Base-by-base conservation (phyloP, 192 early-diverging fungal genomes). In the Umbelopsis isabellina region DNA sequence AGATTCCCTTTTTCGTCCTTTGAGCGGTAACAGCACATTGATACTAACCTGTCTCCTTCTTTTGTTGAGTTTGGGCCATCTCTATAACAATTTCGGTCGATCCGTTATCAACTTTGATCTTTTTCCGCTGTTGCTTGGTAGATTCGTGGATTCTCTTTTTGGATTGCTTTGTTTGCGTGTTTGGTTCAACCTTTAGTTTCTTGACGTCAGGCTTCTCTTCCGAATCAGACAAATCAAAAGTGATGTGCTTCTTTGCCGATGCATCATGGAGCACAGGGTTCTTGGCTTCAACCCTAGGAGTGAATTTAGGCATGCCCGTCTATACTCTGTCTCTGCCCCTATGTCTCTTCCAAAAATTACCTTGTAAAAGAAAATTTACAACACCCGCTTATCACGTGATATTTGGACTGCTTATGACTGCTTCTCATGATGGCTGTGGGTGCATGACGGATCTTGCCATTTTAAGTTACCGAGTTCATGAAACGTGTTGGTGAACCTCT, bases 241-340 rank as follows among this genome's bases (percentile, higher is more conserved):
- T 73, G n/a, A 78, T 66, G 37, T 78, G 76, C 1, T 58, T 35
- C 44, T 78, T 78, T 21, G 65, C 53, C 5, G 55, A 49, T 1
- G 48, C 52, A 55, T 78, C 76, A n/a, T 64, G 46, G 1, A 73
- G 35, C 16, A 45, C n/a, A 5, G 65, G 27, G n/a, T 73, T 37
- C 50, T 78, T 78, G n/a, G 69, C 65, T 21, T 52, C 76, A 46
- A 49, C 64, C 13, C 52, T 77, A 18, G 75, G 67, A 66, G 70
- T 71, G 49, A 77, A 71, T 67, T 72, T 72, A 3, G 47, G 66
- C 55, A 61, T 61, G 3, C 25, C 51, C 25, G 55, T 35, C 55
- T 35, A n/a, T 53, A 12, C 15, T 61, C 21, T 22, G 30, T 33
- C 23, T 4, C 7, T 35, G 12, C 12, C 27, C 55, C 13, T 33